Evolutionary conservation across 148 eudicot genomes (phyloP), one percentile per base, ranked within the genome.

Genomic region (Camellia sinensis): DNA sequence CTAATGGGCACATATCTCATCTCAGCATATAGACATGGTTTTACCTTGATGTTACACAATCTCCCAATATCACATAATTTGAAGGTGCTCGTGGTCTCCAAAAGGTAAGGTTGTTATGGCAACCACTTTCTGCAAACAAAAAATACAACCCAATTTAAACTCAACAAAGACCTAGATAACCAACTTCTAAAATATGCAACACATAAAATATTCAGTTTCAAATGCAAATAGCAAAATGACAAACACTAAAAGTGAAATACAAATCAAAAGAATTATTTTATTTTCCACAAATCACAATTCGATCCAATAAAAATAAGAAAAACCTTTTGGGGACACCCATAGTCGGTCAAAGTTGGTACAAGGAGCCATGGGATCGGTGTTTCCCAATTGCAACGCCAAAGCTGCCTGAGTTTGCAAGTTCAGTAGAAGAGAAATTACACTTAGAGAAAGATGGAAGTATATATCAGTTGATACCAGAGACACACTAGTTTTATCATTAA

Each of bases 51-150:
- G 99, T 95, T 15, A 93, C 95, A 83, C 99, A 95, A 84, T 95
- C 98, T 74, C 99, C 99, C 77, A 95, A 76, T 44, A 95, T 84
- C 75, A 93, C 99, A 90, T 95, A 95, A 82, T 95, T 95, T 74
- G 99, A 88, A 62, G 99, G 97, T 71, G 99, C 93, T 78, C 88
- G 89, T 66, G 99, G 99, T 87, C 99, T 93, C 99, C 99, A 95
- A 86, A 95, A 95, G 43, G 99, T 95, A 75, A 93, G 87, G 77
- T 86, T 87, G 84, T 85, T 89, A 79, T 75, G 82, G 44, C 74
- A 78, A 29, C 93, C 92, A 84, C 84, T 89, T 69, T 85, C 98
- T 93, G 89, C 80, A 81, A 61, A 81, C 74, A 71, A 12, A 80
- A 56, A 44, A 63, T 15, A 59, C 62, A 43, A 54, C 67, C 13